These are phyloP conservation scores for Hirsutella thompsonii DNA, from an alignment of 2,329 filamentous ascomycete genomes.

Conservation along the genomic window DNA sequence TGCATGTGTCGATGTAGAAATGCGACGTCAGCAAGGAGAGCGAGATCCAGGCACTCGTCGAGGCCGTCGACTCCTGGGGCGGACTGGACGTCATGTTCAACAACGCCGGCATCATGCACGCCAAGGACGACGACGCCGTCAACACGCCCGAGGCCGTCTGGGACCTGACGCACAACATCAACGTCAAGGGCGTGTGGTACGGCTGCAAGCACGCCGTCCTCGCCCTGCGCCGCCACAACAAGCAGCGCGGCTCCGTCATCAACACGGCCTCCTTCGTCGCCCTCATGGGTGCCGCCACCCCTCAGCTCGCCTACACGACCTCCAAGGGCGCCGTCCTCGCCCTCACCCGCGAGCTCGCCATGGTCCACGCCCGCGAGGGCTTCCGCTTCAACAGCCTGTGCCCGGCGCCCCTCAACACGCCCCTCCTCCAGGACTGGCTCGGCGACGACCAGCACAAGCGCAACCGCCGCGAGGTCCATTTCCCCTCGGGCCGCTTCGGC, in stretches of 20 bases:
- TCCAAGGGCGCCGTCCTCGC: slow-evolving; percentile 88
- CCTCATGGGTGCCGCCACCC: slow-evolving; percentile 73
- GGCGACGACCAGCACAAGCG: slow-evolving; percentile 78
- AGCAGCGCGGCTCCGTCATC: slow-evolving; percentile 72
- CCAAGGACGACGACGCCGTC: slow-evolving; percentile 64
- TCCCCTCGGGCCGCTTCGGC: slow-evolving; percentile 77
- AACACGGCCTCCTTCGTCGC: slow-evolving; percentile 88
- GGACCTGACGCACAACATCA: slow-evolving; percentile 88
- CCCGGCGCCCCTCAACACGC: slow-evolving; percentile 84
- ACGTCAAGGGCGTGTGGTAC: slow-evolving; percentile 97
- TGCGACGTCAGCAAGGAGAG: slow-evolving; percentile 78
- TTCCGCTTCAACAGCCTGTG: slow-evolving; percentile 86
- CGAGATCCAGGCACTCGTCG: slow-evolving; percentile 63
- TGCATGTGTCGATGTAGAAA: no score
- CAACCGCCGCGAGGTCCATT: slow-evolving; percentile 73
- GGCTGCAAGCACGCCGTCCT: slow-evolving; percentile 86
- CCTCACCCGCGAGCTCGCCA: slow-evolving; percentile 79
- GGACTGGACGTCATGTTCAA: slow-evolving; percentile 91
- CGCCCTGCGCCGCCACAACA: slow-evolving; percentile 65
- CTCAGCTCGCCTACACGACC: slow-evolving; percentile 85
- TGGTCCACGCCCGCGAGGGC: slow-evolving; percentile 80
- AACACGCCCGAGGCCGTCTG: slow-evolving; percentile 82
- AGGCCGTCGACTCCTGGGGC: slow-evolving; percentile 68
- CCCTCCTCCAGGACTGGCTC: slow-evolving; percentile 84
- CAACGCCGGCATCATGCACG: slow-evolving; percentile 96